Base-by-base conservation (phyloP, 2,329 filamentous ascomycete genomes). In the Trichoderma sp. region DNA sequence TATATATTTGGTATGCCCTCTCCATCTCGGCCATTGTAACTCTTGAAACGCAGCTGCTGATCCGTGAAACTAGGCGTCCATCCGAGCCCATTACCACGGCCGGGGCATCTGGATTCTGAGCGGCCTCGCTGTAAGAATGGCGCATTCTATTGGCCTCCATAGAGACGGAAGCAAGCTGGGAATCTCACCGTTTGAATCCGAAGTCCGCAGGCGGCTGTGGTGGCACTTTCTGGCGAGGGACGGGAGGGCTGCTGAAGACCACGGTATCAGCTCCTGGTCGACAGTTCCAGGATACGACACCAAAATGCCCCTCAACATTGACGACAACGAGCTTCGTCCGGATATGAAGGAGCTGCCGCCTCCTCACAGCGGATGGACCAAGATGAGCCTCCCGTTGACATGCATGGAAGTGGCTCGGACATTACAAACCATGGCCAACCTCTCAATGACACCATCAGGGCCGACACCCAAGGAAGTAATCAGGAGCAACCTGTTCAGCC, bases 121-220 rank as follows among this genome's bases (percentile, higher is more conserved):
- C 30, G 83, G 83, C 0, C 75, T 84, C 3, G 81, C 81, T 2
- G 77, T 85, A 34, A 79, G 84, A 10, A 78, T 83, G 21, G 84
- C 82, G 1, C 80, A 85, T 70, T 80, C 80, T 2, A 82, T 88
- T 32, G 87, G 87, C 0, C 78, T 89, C 2, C 86, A 89, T 70
- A 80, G 84, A 13, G 86, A 88, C 59, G 80, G 80, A 11, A 76
- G 74, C 1, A 76, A 79, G 24, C 77, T 87, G 2, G 80, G 80
- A 0, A 76, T 89, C 0, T 78, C 82, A 0, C 82, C 84, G 0
- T 88, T 86, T 56, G 86, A 89, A 61, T 80, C 82, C 1, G 86
- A 89, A 72, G 82, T 88, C 70, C 80, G 86, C 7, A 81, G 87
- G 2, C 79, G 87, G 1, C 73, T 89, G 0, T 89, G 87, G 84